phyloP scores from a whole-genome alignment of 139 green algal genomes.

The Chlorella sp. region DNA sequence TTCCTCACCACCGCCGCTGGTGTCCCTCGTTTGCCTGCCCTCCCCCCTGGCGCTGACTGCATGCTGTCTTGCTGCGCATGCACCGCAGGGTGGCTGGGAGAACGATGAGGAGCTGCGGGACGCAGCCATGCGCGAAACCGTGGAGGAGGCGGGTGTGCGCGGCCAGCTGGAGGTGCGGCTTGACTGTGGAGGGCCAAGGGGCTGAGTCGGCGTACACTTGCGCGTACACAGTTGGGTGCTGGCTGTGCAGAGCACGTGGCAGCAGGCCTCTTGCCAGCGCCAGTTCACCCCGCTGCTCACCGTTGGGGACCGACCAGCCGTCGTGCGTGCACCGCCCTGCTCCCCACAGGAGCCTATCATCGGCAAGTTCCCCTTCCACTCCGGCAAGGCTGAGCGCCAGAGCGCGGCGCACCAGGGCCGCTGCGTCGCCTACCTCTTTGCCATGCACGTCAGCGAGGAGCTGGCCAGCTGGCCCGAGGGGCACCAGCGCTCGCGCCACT shows the following conservation, averaged over 20 bases:
- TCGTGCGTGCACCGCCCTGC: too few species aligned
- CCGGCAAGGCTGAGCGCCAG: constrained; percentile 28
- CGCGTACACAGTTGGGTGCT: too few species aligned
- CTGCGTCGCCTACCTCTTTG: constrained; percentile 85
- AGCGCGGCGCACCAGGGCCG: constrained; percentile 34
- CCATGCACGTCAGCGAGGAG: constrained; percentile 87
- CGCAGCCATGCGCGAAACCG: constrained; percentile 86
- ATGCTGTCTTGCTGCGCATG: too few species aligned
- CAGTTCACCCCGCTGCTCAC: not conserved
- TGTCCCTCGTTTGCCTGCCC: too few species aligned
- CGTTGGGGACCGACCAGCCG: too few species aligned
- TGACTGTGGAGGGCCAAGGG: too few species aligned
- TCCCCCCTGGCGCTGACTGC: too few species aligned
- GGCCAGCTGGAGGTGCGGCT: constrained; percentile 78
- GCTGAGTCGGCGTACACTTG: too few species aligned
- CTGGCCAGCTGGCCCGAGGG: constrained; percentile 87
- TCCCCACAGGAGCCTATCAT: constrained; percentile 73
- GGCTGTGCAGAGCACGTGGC: too few species aligned
- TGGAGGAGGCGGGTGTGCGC: constrained; percentile 93
- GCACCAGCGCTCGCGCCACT: constrained; percentile 70
- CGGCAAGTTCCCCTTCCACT: constrained; percentile 66
- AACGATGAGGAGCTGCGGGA: constrained; percentile 87
- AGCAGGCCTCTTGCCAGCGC: not conserved
- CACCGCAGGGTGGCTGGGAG: constrained; percentile 90
- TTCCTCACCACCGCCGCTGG: too few species aligned